A percentile compares a stretch with the other conserved stretches of the same genome.
phyloP scores from a whole-genome alignment of 2,329 filamentous ascomycete species.

The Stachybotrys chartarum region DNA sequence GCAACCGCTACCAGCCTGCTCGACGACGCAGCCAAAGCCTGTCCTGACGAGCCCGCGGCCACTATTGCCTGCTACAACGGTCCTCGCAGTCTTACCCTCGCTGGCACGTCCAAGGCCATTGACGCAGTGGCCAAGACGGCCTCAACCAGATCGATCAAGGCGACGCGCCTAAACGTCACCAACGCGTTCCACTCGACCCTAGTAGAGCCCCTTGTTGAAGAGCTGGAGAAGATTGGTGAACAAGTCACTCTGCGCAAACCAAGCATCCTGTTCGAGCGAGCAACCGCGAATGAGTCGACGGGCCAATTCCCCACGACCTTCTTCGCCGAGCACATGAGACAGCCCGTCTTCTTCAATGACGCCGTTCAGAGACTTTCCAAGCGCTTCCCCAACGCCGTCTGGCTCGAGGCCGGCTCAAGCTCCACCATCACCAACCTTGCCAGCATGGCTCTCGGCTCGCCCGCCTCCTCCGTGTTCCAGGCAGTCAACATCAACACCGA shows the following conservation, averaged over 20 bases:
- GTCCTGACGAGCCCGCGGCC: not conserved
- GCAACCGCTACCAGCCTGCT: not conserved
- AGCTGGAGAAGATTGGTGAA: conserved; percentile 16
- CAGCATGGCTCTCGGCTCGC: conserved; percentile 10
- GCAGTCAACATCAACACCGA: conserved; percentile 1
- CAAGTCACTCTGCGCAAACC: conserved; percentile 1
- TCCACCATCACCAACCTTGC: conserved; percentile 28
- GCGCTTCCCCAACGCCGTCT: conserved; percentile 19
- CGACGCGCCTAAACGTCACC: conserved; percentile 33
- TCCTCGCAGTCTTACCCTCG: conserved; percentile 31
- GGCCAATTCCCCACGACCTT: conserved; percentile 3
- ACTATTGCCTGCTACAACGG: conserved; percentile 42
- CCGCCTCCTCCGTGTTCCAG: not conserved
- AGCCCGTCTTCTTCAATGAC: conserved; percentile 36
- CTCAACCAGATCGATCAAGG: conserved; percentile 4
- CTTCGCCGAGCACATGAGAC: conserved; percentile 28
- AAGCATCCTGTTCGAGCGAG: conserved; percentile 4
- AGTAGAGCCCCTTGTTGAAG: conserved; percentile 23
- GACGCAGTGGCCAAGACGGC: conserved; percentile 15
- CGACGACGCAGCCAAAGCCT: not conserved
- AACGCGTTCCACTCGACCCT: conserved; percentile 40
- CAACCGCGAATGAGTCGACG: not conserved
- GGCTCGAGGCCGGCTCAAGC: conserved; percentile 34
- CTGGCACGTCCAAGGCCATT: conserved; percentile 25
- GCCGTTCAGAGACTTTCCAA: conserved; percentile 30